Conservation (phyloP, 202 grass and related monocot species). For the Brachypodium distachyon region DNA sequence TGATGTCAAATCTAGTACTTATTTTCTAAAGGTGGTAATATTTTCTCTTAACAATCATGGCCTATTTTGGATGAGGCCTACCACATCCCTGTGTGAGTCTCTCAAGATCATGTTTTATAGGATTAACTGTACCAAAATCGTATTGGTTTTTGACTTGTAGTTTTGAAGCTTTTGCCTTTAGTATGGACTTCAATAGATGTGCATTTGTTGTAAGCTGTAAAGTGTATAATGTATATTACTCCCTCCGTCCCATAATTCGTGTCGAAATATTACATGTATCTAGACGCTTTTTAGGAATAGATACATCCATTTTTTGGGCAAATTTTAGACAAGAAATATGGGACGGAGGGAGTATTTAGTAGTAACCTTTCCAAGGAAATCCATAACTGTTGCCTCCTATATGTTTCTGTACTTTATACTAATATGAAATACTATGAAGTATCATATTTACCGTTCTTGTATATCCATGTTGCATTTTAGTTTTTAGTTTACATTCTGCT, state of each 20-base stretch:
- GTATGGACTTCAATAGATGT: neutral
- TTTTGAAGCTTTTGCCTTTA: conserved; percentile 3
- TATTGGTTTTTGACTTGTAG: neutral
- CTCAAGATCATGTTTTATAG: neutral
- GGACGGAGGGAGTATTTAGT: no score
- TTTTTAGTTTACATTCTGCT: neutral
- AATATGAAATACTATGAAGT: no score
- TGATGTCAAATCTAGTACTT: neutral
- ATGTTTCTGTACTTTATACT: neutral
- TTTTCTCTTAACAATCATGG: neutral
- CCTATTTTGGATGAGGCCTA: neutral
- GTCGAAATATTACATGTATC: no score
- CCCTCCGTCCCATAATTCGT: no score
- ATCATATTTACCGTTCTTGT: neutral
- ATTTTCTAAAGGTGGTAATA: neutral
- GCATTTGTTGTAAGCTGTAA: neutral
- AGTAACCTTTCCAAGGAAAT: neutral
- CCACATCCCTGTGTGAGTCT: neutral
- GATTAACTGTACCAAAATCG: neutral
- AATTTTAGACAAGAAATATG: no score
- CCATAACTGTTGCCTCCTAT: neutral
- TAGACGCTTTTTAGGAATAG: no score
- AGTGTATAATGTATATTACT: neutral
- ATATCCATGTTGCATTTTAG: neutral
- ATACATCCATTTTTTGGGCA: no score